Base-by-base conservation (phyloP, 1,284 basidiomycete species). In the Macrocybe sp. region DNA sequence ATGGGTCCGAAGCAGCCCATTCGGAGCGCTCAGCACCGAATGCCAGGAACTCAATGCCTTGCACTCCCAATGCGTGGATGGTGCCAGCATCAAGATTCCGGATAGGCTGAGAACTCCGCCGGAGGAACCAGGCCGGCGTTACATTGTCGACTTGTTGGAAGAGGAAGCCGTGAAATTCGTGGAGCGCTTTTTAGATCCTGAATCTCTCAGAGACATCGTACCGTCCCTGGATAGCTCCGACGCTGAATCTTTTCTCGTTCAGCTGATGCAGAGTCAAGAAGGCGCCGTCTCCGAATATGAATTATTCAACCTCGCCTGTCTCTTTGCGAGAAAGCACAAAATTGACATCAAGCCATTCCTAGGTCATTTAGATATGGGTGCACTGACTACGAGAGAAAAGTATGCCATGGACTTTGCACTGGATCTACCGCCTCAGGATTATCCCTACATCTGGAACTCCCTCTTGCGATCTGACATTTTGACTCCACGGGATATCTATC, bases 41-140 rank as follows among this genome's bases (percentile, higher is more conserved):
- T 85, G 82, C 53, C 82, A 84, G 58, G 81, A 85, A 55, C 66
- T 85, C 30, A 84, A 83, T 51, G 82, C 81, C 0, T 62, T 85
- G 4, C 80, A 85, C 53, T 85, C 82, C 2, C 78, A 81, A 47
- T 79, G 74, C 2, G 82, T 84, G 1, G 82, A 84, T 54, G 82
- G 82, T 0, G 82, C 75, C 0, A 69, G 70, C 6, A 73, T 83
- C 41, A 75, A 68, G 50, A 77, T 81, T 42, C 80, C 81, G 0
- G 76, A 81, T 22, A 66, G 75, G 42, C 63, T 83, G 10, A 55
- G 60, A 9, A 70, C 59, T 10, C 72, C 76, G 3, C 78, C 78
- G 0, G 65, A 70, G 37, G 41, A 42, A 10, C 64, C 66, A 1
- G 22, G 22, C 22, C 22, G 22, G 22, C 22, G 22, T 22, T 83